These are phyloP conservation scores for Fusarium sp. DNA, from an alignment of 2,329 filamentous ascomycete genomes.

Conservation along the genomic window DNA sequence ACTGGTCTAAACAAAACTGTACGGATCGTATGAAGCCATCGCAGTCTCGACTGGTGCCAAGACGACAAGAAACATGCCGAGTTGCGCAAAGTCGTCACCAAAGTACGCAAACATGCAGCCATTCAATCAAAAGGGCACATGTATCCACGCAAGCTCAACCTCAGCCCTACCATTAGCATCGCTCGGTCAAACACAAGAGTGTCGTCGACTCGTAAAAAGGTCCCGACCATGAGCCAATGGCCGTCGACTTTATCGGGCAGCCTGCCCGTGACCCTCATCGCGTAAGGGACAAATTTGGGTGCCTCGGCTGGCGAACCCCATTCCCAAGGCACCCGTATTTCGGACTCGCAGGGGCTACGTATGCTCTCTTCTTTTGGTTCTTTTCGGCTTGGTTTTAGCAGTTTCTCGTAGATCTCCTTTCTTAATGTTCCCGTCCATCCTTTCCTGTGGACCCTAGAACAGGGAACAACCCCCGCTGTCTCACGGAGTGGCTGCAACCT, in stretches of 20 bases:
- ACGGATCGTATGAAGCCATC: conserved; percentile 25
- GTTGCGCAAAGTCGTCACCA: neutral
- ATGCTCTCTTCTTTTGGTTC: conserved; percentile 20
- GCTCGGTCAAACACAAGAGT: conserved; percentile 17
- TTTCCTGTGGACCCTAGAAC: neutral
- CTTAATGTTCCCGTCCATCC: neutral
- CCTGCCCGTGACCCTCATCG: conserved; percentile 36
- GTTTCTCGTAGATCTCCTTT: neutral
- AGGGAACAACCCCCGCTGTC: conserved; percentile 1
- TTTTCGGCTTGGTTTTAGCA: neutral
- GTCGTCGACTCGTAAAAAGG: conserved; percentile 8
- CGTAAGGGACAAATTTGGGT: conserved; percentile 30
- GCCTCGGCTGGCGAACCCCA: conserved; percentile 26
- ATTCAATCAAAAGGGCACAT: conserved; percentile 18
- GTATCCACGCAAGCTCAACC: conserved; percentile 40
- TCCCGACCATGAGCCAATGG: conserved; percentile 39
- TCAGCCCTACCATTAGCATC: conserved; percentile 28
- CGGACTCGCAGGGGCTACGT: conserved; percentile 38
- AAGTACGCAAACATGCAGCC: conserved; percentile 25
- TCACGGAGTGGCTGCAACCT: conserved; percentile 3
- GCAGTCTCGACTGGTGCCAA: conserved; percentile 12
- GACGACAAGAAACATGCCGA: neutral
- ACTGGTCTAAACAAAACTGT: conserved; percentile 7
- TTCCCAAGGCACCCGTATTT: conserved; percentile 48
- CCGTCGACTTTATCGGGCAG: conserved; percentile 43